A percentile compares a stretch with the other conserved stretches of the same genome.
These are phyloP conservation scores for Euphorbia peplus DNA, from an alignment of 345 rosid genomes.

Conservation along the genomic window DNA sequence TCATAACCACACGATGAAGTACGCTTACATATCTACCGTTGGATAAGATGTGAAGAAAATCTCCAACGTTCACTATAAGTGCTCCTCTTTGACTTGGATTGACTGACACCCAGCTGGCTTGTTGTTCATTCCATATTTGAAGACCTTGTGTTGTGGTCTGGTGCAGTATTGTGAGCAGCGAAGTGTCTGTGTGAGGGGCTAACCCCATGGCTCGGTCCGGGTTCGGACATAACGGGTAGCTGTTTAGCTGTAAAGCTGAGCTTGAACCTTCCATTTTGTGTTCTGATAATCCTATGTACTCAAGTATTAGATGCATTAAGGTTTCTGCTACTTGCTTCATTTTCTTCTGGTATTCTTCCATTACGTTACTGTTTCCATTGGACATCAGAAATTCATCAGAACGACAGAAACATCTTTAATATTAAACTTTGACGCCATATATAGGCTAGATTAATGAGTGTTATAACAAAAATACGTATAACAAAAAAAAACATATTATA, in stretches of 20 bases:
- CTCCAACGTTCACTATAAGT: constrained; percentile 82
- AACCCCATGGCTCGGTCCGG: constrained; percentile 71
- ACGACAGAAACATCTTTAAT: too few species aligned
- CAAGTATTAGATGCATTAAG: constrained; percentile 44
- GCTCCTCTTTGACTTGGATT: constrained; percentile 43
- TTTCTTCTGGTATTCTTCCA: constrained; percentile 65
- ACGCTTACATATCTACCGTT: constrained; percentile 54
- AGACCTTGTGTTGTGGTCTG: constrained; percentile 54
- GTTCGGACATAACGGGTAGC: constrained; percentile 76
- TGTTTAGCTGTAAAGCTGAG: constrained; percentile 66
- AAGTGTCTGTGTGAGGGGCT: constrained; percentile 89
- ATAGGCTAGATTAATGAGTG: too few species aligned
- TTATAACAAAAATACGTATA: too few species aligned
- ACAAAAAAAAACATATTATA: too few species aligned
- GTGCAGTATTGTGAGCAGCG: constrained; percentile 63
- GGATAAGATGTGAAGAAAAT: constrained; percentile 66
- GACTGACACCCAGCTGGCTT: constrained; percentile 70
- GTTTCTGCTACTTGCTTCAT: constrained; percentile 52
- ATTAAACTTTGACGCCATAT: too few species aligned
- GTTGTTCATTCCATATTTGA: constrained; percentile 50
- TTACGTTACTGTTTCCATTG: constrained; percentile 49
- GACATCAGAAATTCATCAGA: too few species aligned
- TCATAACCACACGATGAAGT: constrained; percentile 65
- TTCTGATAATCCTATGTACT: constrained; percentile 35
- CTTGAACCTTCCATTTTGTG: constrained; percentile 26